Evolutionary conservation across 2,329 filamentous ascomycete genomes (phyloP).

Genomic region (Malbranchea zuffiana): DNA sequence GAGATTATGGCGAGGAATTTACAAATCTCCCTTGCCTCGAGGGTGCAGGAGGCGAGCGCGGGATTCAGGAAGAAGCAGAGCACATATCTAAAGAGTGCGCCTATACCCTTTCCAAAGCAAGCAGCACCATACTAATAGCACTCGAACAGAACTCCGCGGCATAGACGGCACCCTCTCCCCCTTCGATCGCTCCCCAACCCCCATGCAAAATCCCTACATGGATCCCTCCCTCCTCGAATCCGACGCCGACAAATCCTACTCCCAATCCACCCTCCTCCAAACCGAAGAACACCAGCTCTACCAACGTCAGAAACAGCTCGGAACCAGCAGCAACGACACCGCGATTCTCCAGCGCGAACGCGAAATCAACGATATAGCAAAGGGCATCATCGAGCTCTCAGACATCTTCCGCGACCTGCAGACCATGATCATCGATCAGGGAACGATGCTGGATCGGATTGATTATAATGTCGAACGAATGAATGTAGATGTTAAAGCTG

Average conservation of each 20-base stretch:
- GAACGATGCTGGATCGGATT: constrained; percentile 82
- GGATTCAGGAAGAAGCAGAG: constrained; percentile 95
- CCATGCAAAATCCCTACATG: constrained; percentile 54
- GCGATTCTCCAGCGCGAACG: constrained; percentile 84
- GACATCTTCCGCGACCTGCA: constrained; percentile 96
- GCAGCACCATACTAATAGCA: constrained; percentile 2
- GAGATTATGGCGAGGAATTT: constrained; percentile 95
- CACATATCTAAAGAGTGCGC: constrained; percentile 79
- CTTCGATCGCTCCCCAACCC: constrained; percentile 41
- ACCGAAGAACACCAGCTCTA: constrained; percentile 55
- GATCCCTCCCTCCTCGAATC: constrained; percentile 88
- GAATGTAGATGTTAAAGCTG: constrained; percentile 83
- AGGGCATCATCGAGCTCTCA: constrained; percentile 92
- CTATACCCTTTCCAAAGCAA: not conserved
- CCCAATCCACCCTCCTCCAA: constrained; percentile 76
- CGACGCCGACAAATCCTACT: constrained; percentile 84
- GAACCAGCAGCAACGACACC: constrained; percentile 56
- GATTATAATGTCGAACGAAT: constrained; percentile 98
- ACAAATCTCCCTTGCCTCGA: constrained; percentile 75
- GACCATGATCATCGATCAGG: constrained; percentile 87
- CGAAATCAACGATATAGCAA: constrained; percentile 95
- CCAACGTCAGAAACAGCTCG: constrained; percentile 40
- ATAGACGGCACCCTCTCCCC: constrained; percentile 52
- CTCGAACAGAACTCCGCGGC: constrained; percentile 55
- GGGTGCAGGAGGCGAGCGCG: constrained; percentile 85